These are phyloP conservation scores for Annulohypoxylon bovei DNA, from an alignment of 495 filamentous ascomycete genomes.

Conservation along the genomic window DNA sequence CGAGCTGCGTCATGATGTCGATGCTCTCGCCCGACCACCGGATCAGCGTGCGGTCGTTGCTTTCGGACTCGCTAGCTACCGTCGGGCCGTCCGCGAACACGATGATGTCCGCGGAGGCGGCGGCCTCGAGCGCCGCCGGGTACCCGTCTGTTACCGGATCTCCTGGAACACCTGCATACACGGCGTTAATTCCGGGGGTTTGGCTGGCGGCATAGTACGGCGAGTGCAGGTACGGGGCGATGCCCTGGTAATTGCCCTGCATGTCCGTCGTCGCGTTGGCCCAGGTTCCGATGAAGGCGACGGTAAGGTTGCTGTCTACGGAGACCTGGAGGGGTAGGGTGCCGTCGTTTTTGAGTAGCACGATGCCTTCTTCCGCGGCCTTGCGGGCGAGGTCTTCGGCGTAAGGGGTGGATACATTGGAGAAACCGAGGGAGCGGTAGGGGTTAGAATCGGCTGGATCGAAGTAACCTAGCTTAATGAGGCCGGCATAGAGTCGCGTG, in stretches of 20 bases:
- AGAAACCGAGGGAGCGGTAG: conserved; percentile 62
- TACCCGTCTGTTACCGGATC: conserved; percentile 47
- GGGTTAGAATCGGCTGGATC: conserved; percentile 52
- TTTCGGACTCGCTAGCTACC: conserved; percentile 65
- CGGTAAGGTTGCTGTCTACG: conserved; percentile 47
- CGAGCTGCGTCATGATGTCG: conserved; percentile 62
- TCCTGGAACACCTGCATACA: conserved; percentile 54
- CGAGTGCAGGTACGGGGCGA: conserved; percentile 48
- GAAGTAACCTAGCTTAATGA: conserved; percentile 68
- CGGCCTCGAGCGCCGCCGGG: conserved; percentile 57
- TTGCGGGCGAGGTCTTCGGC: conserved; percentile 65
- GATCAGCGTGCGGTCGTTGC: conserved; percentile 63
- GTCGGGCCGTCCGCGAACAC: conserved; percentile 69
- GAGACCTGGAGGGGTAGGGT: conserved; percentile 60
- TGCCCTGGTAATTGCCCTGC: conserved; percentile 68
- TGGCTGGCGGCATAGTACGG: conserved; percentile 65
- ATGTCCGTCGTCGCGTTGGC: conserved; percentile 67
- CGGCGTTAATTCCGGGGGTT: conserved; percentile 57
- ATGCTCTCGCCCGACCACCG: conserved; percentile 68
- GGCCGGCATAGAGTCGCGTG: conserved; percentile 61
- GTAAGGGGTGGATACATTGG: conserved; percentile 60
- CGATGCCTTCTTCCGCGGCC: conserved; percentile 68
- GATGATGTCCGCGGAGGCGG: conserved; percentile 62
- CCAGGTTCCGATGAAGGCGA: conserved; percentile 69
- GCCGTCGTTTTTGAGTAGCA: conserved; percentile 70